Evolutionary conservation across 257 asterid species (phyloP).

Genomic region (Solanum infundibuliforme): DNA sequence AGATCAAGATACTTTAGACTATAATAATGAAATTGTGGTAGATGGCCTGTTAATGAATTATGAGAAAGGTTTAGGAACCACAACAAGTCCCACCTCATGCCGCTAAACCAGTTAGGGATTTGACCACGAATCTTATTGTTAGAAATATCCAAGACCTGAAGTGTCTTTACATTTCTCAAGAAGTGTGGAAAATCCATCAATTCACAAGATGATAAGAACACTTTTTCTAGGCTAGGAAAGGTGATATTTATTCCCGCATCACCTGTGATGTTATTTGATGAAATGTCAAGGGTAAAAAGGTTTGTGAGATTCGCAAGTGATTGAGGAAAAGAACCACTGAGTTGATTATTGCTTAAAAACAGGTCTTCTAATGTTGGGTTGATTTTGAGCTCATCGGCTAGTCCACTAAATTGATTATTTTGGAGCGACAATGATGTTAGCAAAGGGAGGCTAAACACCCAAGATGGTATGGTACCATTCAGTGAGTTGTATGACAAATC

Average conservation of each 20-base stretch:
- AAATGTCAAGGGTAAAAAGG: background rate
- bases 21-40: background rate
- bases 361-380: background rate
- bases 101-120: background rate
- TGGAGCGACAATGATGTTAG: fast-evolving
- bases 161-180: background rate
- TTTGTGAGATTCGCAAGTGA: background rate
- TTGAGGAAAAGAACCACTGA: background rate
- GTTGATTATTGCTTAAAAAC: background rate
- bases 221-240: fast-evolving
- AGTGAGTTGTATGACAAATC: too few relatives aligned
- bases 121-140: background rate
- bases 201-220: background rate
- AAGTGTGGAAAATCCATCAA: background rate
- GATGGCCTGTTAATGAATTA: background rate
- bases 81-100: background rate
- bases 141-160: background rate
- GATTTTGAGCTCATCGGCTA: background rate
- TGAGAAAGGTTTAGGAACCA: background rate
- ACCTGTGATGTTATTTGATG: background rate
- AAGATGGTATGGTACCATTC: too few relatives aligned
- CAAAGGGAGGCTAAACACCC: too few relatives aligned
- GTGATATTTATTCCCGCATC: background rate
- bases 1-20: background rate
- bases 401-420: background rate